Conservation (phyloP, 1,284 basidiomycete genomes). For the Naganishia liquefaciens region DNA sequence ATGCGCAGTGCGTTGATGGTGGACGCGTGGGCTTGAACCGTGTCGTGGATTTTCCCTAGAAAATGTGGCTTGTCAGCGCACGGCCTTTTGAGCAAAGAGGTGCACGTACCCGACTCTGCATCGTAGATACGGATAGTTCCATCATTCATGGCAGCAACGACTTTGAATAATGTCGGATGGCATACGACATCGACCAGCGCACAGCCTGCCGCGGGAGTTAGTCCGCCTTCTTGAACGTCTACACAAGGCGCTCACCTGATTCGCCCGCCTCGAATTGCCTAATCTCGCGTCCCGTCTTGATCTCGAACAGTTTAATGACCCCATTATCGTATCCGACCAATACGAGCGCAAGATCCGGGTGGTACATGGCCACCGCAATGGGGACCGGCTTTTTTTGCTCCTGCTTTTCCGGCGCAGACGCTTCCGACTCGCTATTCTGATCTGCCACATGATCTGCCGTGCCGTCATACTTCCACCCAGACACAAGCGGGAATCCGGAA, state of each 20-base stretch:
- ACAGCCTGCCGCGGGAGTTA: background rate
- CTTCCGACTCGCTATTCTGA: conserved; percentile 1
- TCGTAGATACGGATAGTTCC: conserved; percentile 90
- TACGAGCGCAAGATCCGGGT: conserved; percentile 53
- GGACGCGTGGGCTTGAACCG: conserved; percentile 86
- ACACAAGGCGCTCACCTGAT: conserved; percentile 31
- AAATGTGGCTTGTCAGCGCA: conserved; percentile 28
- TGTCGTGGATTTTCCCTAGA: conserved; percentile 77
- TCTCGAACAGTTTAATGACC: conserved; percentile 84
- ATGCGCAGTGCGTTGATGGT: conserved; percentile 88
- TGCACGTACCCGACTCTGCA: conserved; percentile 67
- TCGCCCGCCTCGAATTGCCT: conserved; percentile 57
- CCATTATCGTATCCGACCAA: conserved; percentile 85
- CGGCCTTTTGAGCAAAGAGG: conserved; percentile 1
- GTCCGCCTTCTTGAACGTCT: background rate
- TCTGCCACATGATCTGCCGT: conserved; percentile 20
- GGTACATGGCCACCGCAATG: conserved; percentile 65
- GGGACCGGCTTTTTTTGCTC: conserved; percentile 59
- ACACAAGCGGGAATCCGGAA: conserved; percentile 34
- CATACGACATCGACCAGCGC: conserved; percentile 62
- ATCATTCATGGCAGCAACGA: conserved; percentile 91
- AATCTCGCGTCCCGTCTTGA: conserved; percentile 79
- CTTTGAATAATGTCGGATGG: conserved; percentile 83
- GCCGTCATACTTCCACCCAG: conserved; percentile 48
- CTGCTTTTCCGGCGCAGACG: conserved; percentile 6